Conservation (phyloP, 768 basidiomycete species). For the Auriscalpium microsporum region DNA sequence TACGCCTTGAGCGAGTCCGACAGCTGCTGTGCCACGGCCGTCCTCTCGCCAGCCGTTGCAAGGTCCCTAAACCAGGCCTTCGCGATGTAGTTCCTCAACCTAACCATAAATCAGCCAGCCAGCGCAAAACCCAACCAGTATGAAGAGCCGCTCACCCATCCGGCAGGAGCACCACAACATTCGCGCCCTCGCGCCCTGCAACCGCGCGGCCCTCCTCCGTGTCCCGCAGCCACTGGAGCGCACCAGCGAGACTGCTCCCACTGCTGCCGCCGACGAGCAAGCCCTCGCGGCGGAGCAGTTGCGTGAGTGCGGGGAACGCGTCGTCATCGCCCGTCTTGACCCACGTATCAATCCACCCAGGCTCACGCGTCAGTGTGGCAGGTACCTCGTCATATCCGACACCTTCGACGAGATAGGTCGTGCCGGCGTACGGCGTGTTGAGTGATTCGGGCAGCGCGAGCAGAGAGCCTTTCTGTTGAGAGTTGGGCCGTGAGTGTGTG, state of each 20-base stretch:
- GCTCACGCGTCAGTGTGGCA: conserved; percentile 68
- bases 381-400: conserved; percentile 95
- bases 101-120: conserved; percentile 19
- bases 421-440: conserved; percentile 44
- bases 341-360: conserved; percentile 60
- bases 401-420: conserved; percentile 80
- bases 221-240: conserved; percentile 62
- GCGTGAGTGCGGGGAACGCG: conserved; percentile 65
- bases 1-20: conserved; percentile 25
- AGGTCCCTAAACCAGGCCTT: conserved; percentile 85
- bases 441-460: conserved; percentile 65
- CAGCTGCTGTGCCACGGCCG: conserved; percentile 45
- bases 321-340: conserved; percentile 79
- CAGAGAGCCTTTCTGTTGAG: conserved; percentile 72
- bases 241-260: conserved; percentile 76
- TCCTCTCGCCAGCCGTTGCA: conserved; percentile 45
- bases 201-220: conserved; percentile 55
- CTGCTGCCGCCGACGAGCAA: conserved; percentile 91
- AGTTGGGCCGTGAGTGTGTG: background rate
- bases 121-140: background rate
- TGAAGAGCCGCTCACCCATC: conserved; percentile 61
- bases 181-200: conserved; percentile 61
- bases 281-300: conserved; percentile 77
- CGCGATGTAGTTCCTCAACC: conserved; percentile 91
- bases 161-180: conserved; percentile 83